These are phyloP conservation scores for Sphaerulina musiva DNA, from an alignment of 2,329 filamentous ascomycete species.

Conservation along the genomic window DNA sequence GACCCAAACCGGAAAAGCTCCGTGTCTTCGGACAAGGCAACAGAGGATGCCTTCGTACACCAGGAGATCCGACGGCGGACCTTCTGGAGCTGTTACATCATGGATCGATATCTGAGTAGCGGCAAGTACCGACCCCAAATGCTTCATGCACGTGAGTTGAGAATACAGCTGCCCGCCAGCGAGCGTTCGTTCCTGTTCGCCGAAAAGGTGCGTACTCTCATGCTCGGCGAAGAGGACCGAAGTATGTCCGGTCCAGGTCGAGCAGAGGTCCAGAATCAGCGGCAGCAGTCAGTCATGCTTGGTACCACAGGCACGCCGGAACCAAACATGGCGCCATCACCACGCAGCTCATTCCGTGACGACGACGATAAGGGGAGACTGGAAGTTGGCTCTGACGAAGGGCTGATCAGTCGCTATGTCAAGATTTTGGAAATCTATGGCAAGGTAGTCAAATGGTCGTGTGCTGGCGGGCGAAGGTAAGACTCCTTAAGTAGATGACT, in stretches of 20 bases:
- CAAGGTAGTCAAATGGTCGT: constrained; percentile 53
- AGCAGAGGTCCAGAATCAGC: constrained; percentile 39
- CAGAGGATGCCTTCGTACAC: constrained; percentile 45
- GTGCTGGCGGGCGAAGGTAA: constrained; percentile 50
- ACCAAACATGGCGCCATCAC: constrained; percentile 16
- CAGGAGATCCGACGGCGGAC: constrained; percentile 62
- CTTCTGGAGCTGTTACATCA: constrained; percentile 67
- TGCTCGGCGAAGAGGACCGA: constrained; percentile 41
- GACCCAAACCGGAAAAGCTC: constrained; percentile 21
- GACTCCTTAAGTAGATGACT: constrained; percentile 6
- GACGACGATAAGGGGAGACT: constrained; percentile 45
- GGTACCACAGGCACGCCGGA: constrained; percentile 23
- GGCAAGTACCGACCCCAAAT: constrained; percentile 56
- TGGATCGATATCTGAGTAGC: constrained; percentile 63
- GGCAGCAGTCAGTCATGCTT: constrained; percentile 42
- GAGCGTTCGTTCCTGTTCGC: constrained; percentile 60
- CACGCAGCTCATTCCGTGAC: constrained; percentile 14
- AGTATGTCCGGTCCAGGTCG: constrained; percentile 31
- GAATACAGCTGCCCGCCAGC: constrained; percentile 61
- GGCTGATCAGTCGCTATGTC: constrained; percentile 47
- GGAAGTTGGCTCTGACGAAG: constrained; percentile 47
- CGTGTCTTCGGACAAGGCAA: constrained; percentile 22
- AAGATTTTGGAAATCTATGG: constrained; percentile 51
- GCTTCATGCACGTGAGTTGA: constrained; percentile 53
- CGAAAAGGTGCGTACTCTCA: constrained; percentile 50